A percentile compares a stretch with the other conserved stretches of the same genome.
These are phyloP conservation scores for Sporodiniella umbellata DNA, from an alignment of 371 early-diverging fungal species.

Conservation along the genomic window DNA sequence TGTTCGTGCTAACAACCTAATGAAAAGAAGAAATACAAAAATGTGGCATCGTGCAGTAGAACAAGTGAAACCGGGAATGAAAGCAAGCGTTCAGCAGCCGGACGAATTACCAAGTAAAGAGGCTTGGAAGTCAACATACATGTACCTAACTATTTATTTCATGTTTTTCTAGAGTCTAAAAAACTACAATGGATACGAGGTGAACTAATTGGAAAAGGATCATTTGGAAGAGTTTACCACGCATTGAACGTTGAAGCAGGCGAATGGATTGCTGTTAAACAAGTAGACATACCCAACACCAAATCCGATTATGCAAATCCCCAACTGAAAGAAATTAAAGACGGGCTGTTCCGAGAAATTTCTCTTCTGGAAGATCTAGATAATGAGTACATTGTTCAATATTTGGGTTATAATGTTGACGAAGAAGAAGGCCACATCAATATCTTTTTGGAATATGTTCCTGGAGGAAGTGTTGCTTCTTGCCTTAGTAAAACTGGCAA, in stretches of 20 bases:
- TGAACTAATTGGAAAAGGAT: conserved; percentile 93
- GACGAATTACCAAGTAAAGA: conserved; percentile 32
- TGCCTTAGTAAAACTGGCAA: conserved; percentile 77
- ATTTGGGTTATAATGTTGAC: conserved; percentile 67
- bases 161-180: conserved; percentile 15
- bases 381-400: conserved; percentile 93
- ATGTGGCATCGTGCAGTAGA: conserved; percentile 62
- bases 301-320: conserved; percentile 46
- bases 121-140: too few relatives aligned
- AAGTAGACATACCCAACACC: conserved; percentile 81
- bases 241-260: conserved; percentile 85
- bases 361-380: conserved; percentile 60
- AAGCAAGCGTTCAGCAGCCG: conserved; percentile 5
- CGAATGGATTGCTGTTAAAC: conserved; percentile 97
- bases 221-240: conserved; percentile 95
- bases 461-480: conserved; percentile 93
- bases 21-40: conserved; percentile 56
- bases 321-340: conserved; percentile 32
- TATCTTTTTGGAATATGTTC: conserved; percentile 97
- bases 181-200: conserved; percentile 81
- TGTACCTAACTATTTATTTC: too few relatives aligned
- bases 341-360: conserved; percentile 43
- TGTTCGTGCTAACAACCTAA: conserved; percentile 36
- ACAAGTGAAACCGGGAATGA: conserved; percentile 55
- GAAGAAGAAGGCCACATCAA: conserved; percentile 70